Percentiles rank a stretch among this genome's conserved stretches.
Evolutionary conservation across 2,329 filamentous ascomycete genomes (phyloP).

Genomic region (Fusarium siculi): DNA sequence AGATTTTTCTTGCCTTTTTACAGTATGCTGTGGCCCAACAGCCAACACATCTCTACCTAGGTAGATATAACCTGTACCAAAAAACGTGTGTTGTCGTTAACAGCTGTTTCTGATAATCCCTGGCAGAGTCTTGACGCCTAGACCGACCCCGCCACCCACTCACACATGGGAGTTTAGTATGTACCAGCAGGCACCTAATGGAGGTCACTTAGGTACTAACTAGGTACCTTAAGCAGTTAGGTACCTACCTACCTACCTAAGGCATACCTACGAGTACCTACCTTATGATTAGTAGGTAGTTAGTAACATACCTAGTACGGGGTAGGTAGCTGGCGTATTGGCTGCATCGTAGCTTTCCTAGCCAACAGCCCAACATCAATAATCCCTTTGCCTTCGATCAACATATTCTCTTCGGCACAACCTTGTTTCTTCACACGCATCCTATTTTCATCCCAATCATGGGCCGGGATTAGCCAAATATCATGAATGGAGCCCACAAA

Average conservation of each 20-base stretch:
- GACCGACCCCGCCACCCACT: constrained; percentile 38
- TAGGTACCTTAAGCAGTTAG: no score
- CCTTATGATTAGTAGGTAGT: background rate
- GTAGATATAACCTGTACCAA: background rate
- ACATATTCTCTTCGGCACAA: constrained; percentile 15
- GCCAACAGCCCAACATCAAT: constrained; percentile 21
- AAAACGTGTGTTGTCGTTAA: constrained; percentile 17
- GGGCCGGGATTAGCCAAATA: constrained; percentile 28
- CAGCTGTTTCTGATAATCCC: constrained; percentile 22
- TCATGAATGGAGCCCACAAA: constrained; percentile 63
- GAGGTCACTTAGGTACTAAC: background rate
- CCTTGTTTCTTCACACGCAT: constrained; percentile 12
- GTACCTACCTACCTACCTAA: no score
- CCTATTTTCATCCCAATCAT: constrained; percentile 22
- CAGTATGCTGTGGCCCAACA: constrained; percentile 5
- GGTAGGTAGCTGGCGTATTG: background rate
- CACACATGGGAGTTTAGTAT: background rate
- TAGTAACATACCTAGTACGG: background rate
- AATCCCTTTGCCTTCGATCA: constrained; percentile 19
- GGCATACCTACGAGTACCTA: no score
- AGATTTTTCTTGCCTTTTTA: background rate
- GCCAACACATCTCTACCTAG: background rate
- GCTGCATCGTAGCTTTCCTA: constrained; percentile 15
- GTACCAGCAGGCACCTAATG: background rate
- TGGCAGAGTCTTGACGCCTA: constrained; percentile 23